Evolutionary conservation across 768 basidiomycete species (phyloP).

Genomic region (Termitomyces sp.): DNA sequence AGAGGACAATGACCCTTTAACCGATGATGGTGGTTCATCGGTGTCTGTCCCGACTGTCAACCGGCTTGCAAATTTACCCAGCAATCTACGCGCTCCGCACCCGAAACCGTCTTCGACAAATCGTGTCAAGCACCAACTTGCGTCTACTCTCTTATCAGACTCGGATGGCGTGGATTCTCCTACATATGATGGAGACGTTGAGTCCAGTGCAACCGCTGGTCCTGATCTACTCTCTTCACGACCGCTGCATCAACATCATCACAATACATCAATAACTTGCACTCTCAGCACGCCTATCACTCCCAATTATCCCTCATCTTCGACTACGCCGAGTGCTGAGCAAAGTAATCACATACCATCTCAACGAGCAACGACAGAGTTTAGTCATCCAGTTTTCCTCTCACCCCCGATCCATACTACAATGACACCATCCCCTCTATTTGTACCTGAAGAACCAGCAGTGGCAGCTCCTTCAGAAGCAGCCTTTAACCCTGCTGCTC

Average conservation of each 20-base stretch:
- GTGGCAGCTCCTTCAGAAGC: conserved; percentile 29
- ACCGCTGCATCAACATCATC: conserved; percentile 26
- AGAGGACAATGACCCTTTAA: conserved; percentile 84
- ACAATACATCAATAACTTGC: conserved; percentile 43
- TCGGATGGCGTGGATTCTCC: conserved; percentile 78
- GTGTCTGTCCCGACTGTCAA: conserved; percentile 36
- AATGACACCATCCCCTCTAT: conserved; percentile 15
- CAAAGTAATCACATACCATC: conserved; percentile 16
- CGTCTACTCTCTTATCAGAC: conserved; percentile 52
- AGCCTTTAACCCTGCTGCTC: conserved; percentile 56
- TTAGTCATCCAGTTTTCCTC: conserved; percentile 27
- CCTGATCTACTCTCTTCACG: conserved; percentile 32
- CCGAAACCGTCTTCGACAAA: conserved; percentile 20
- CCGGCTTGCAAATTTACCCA: conserved; percentile 19
- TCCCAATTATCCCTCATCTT: conserved; percentile 18
- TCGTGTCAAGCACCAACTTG: conserved; percentile 46
- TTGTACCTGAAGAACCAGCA: conserved; percentile 34
- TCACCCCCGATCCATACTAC: conserved; percentile 23
- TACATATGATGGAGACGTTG: conserved; percentile 88
- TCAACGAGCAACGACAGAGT: conserved; percentile 15
- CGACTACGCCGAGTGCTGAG: conserved; percentile 19
- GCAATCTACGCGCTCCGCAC: conserved; percentile 23
- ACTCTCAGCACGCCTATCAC: conserved; percentile 44
- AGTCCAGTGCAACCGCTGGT: conserved; percentile 64
- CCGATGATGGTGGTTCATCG: conserved; percentile 62